Conservation (phyloP, 2,329 filamentous ascomycete genomes). For the Aspergillus carbonarius region DNA sequence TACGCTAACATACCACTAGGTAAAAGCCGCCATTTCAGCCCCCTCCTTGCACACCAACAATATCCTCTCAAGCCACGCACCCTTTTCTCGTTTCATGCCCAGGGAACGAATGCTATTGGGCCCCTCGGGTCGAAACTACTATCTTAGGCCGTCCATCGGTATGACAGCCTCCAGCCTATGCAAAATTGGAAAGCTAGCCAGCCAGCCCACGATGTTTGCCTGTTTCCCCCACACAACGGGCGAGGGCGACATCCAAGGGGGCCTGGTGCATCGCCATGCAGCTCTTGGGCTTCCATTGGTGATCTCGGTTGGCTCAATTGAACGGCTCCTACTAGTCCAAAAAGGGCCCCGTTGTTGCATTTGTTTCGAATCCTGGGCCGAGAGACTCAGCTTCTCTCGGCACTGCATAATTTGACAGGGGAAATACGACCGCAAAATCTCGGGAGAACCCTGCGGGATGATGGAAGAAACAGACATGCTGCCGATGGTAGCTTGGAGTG, state of each 20-base stretch:
- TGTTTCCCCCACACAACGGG: conserved; percentile 6
- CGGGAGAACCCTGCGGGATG: not conserved
- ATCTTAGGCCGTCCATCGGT: conserved; percentile 4
- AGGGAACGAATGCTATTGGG: not conserved
- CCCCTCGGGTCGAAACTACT: conserved; percentile 12
- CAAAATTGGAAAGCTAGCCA: conserved; percentile 1
- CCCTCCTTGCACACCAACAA: conserved; percentile 8
- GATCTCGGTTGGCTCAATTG: conserved; percentile 6
- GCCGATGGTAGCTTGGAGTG: not conserved
- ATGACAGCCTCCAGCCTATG: conserved; percentile 2
- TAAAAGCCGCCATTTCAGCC: not conserved
- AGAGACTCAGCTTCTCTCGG: conserved; percentile 6
- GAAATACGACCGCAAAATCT: not conserved
- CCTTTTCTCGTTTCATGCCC: conserved; percentile 13
- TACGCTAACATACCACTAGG: not conserved
- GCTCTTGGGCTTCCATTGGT: not conserved
- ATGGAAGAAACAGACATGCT: not conserved
- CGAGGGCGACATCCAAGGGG: conserved; percentile 8
- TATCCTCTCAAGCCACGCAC: conserved; percentile 11
- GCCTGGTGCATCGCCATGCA: conserved; percentile 7
- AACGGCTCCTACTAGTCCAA: not conserved
- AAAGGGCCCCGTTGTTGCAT: conserved; percentile 7
- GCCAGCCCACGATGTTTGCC: conserved; percentile 4
- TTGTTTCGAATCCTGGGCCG: not conserved
- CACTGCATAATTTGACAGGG: conserved; percentile 1